A percentile compares a stretch with the other conserved stretches of the same genome.
These are phyloP conservation scores for Teratosphaeria viscida DNA, from an alignment of 2,329 filamentous ascomycete species.

Conservation along the genomic window DNA sequence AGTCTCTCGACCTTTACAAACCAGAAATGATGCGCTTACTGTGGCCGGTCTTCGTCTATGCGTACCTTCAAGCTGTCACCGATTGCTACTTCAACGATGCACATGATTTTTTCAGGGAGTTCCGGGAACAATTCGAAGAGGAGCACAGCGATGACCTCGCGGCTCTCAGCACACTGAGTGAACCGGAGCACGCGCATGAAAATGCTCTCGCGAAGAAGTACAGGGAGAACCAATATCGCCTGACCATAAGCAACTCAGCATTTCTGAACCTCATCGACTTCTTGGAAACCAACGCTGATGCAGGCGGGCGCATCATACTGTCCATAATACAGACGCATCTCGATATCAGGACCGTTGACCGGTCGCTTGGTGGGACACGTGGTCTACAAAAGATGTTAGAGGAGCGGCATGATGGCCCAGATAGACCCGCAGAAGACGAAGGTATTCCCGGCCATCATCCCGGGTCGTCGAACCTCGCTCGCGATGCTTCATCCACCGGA, in stretches of 20 bases:
- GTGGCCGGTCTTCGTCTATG: constrained; percentile 93
- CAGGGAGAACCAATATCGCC: constrained; percentile 72
- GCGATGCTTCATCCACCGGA: constrained; percentile 45
- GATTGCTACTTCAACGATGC: constrained; percentile 63
- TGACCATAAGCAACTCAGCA: constrained; percentile 79
- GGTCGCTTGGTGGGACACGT: constrained; percentile 41
- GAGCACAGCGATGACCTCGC: constrained; percentile 74
- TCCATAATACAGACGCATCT: constrained; percentile 57
- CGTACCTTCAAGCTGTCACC: constrained; percentile 68
- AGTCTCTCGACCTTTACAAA: constrained; percentile 90
- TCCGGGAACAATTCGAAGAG: constrained; percentile 60
- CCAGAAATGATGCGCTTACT: constrained; percentile 78
- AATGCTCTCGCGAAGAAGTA: constrained; percentile 75
- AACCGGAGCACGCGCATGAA: constrained; percentile 67
- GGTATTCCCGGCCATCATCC: constrained; percentile 58
- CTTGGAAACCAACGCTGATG: constrained; percentile 73
- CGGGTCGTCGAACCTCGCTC: constrained; percentile 50
- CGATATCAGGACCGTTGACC: constrained; percentile 49
- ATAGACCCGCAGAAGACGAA: constrained; percentile 56
- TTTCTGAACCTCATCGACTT: constrained; percentile 78
- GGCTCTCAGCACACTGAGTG: constrained; percentile 59
- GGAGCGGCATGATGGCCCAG: constrained; percentile 42
- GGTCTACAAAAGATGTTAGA: constrained; percentile 51
- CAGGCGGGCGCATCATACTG: constrained; percentile 68
- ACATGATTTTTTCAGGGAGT: constrained; percentile 59